Base-by-base conservation (phyloP, 2,329 filamentous ascomycete genomes). In the Zelopaecilomyces penicillatus region DNA sequence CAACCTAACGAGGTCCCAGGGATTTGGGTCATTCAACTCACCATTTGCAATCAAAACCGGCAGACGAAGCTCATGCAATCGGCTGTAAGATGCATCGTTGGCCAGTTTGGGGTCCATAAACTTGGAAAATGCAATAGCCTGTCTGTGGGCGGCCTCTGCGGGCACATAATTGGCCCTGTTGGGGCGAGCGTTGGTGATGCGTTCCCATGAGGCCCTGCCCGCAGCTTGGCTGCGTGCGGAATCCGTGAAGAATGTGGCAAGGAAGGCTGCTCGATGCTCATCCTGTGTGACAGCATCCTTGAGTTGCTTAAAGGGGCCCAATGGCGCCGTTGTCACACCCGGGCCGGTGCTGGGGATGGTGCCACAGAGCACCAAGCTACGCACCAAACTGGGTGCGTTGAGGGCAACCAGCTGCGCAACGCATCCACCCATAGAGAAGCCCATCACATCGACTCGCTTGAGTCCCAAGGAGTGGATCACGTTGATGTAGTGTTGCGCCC, bases 391-490 rank as follows among this genome's bases (percentile, higher is more conserved):
- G 0, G 65, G 62, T 1, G 56, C 59, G 28, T 65, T 58, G 12
- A 74, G 58, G 2, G 69, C 68, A 4, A 73, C 56, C 39, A 70
- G 54, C 49, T 75, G 72, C 5, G 67, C 70, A 4, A 64, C 64
- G 30, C 60, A 64, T 1, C 71, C 72, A 10, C 73, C 71, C 64
- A 76, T 70, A 7, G 68, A 73, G 54, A 71, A 76, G 1, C 73
- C 73, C 35, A 75, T 45, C 6, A 76, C 50, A 46, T 76, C 71
- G 39, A 67, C 58, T 19, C 7, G 12, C 10, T 44, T 30, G n/a
- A 71, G 50, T 5, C 65, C 65, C 48, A 68, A 65, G 3, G 58
- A 62, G 30, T 48, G 46, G 28, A 66, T 59, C 11, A 66, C 61
- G n/a, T 63, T 55, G 30, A 62, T 50, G 52, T 63, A 65, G 44